Evolutionary conservation across 495 filamentous ascomycete genomes (phyloP).

Genomic region (Halenospora varia): DNA sequence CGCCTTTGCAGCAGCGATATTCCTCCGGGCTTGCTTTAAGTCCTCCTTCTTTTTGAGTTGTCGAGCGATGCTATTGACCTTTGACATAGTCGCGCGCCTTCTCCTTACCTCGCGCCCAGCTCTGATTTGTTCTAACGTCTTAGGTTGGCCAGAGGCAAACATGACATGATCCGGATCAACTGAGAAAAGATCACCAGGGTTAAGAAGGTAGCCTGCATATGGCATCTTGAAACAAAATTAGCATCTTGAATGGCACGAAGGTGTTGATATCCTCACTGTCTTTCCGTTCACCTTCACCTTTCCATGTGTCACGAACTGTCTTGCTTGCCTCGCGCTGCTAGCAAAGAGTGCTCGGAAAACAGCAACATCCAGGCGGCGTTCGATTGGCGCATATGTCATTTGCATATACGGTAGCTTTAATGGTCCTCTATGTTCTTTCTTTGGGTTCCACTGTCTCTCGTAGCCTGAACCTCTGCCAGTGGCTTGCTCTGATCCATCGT

Average conservation of each 20-base stretch:
- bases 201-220: constrained; percentile 90
- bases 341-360: constrained; percentile 92
- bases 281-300: constrained; percentile 94
- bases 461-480: constrained; percentile 77
- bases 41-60: constrained; percentile 14
- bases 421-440: background rate
- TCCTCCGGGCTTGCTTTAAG: constrained; percentile 5
- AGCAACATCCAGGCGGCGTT: constrained; percentile 85
- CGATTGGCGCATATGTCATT: constrained; percentile 88
- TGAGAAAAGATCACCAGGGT: constrained; percentile 96
- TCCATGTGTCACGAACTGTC: constrained; percentile 91
- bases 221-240: constrained; percentile 61
- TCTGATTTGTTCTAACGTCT: constrained; percentile 32
- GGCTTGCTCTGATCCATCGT: constrained; percentile 78
- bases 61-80: constrained; percentile 27
- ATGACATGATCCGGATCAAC: constrained; percentile 86
- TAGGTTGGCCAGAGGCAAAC: constrained; percentile 75
- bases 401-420: constrained; percentile 69
- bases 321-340: constrained; percentile 87
- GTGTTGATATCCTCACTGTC: constrained; percentile 54
- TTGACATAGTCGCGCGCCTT: background rate
- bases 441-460: constrained; percentile 23
- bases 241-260: background rate
- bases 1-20: background rate
- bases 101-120: background rate